Evolutionary conservation across 2,329 filamentous ascomycete genomes (phyloP).

Genomic region (Dothideomycetes sp.): DNA sequence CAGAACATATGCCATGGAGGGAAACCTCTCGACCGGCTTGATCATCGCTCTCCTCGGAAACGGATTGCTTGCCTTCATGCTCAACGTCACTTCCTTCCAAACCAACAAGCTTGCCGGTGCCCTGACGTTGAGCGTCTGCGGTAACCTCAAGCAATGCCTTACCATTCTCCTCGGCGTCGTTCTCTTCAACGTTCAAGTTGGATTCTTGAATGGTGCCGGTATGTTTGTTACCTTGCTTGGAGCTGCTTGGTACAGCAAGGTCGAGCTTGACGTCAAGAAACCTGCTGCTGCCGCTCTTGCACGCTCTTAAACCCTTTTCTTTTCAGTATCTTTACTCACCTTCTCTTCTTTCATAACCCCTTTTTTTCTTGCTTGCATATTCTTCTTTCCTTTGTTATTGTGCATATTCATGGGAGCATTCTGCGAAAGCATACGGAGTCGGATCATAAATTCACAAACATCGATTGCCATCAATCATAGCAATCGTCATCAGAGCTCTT

Average conservation of each 20-base stretch:
- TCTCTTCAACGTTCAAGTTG: constrained; percentile 27
- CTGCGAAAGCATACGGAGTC: background rate
- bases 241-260: constrained; percentile 50
- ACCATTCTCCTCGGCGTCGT: constrained; percentile 31
- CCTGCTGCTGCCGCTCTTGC: constrained; percentile 3
- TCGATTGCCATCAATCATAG: too few species aligned
- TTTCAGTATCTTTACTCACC: too few species aligned
- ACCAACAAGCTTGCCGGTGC: constrained; percentile 32
- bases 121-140: constrained; percentile 29
- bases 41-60: constrained; percentile 24
- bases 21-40: constrained; percentile 19
- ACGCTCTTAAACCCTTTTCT: background rate
- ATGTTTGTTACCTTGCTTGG: constrained; percentile 48
- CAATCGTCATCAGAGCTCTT: too few species aligned
- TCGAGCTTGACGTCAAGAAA: constrained; percentile 44
- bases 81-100: constrained; percentile 31
- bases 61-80: constrained; percentile 26
- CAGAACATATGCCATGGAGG: constrained; percentile 16
- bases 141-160: constrained; percentile 30
- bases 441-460: too few species aligned
- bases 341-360: background rate
- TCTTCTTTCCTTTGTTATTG: background rate
- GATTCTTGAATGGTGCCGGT: constrained; percentile 41
- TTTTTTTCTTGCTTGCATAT: background rate
- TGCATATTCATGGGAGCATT: background rate